phyloP scores from a whole-genome alignment of 495 filamentous ascomycete genomes.

The Xylaria longipes region DNA sequence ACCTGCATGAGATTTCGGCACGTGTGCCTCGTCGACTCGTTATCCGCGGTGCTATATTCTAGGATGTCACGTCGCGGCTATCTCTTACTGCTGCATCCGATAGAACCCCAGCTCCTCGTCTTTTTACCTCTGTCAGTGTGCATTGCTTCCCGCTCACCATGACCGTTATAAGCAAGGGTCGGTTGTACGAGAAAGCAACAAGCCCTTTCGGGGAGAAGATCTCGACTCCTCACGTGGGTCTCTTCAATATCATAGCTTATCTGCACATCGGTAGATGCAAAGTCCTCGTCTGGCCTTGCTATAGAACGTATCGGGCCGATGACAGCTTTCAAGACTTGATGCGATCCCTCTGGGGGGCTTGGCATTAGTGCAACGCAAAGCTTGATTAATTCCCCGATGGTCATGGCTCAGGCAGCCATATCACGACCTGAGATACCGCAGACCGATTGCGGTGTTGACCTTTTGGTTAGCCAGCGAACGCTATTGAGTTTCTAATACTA shows the following conservation, averaged over 20 bases:
- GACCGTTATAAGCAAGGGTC: neutral
- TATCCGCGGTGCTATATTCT: conserved; percentile 9
- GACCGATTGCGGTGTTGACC: neutral
- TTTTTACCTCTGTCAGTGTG: neutral
- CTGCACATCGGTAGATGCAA: conserved; percentile 22
- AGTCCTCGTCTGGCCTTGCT: neutral
- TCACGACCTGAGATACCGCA: conserved; percentile 14
- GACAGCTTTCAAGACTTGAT: neutral
- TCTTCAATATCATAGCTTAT: neutral
- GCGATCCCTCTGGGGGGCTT: conserved; percentile 2
- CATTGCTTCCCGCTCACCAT: neutral
- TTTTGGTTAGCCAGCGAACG: neutral
- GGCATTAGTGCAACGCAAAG: conserved; percentile 15
- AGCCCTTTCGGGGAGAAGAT: neutral
- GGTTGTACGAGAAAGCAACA: neutral
- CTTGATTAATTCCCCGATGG: conserved; percentile 7
- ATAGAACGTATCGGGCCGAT: conserved; percentile 22
- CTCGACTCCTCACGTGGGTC: conserved; percentile 6
- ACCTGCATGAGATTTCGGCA: conserved; percentile 22
- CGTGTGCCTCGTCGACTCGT: conserved; percentile 22
- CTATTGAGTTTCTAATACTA: neutral
- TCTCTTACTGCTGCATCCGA: conserved; percentile 17
- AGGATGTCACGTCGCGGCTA: conserved; percentile 21
- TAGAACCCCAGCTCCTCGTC: conserved; percentile 10
- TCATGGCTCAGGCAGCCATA: conserved; percentile 1